Evolutionary conservation across 2,329 filamentous ascomycete species (phyloP).

Genomic region (Thielaviopsis euricoi): DNA sequence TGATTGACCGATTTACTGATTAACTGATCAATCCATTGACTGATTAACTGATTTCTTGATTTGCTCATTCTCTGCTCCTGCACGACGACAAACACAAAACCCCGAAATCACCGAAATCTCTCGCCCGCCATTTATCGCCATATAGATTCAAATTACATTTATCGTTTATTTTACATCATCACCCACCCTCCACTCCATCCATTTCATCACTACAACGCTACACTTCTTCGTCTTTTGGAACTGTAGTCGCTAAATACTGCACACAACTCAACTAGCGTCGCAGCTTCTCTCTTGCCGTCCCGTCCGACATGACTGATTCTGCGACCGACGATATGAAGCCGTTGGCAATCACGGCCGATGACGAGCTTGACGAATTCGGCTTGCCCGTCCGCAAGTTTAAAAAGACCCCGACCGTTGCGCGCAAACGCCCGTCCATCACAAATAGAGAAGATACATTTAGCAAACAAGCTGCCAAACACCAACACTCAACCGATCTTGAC

Average conservation of each 20-base stretch:
- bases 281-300: background rate
- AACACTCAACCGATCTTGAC: background rate
- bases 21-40: too few relatives aligned
- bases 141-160: background rate
- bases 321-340: slow-evolving; percentile 11
- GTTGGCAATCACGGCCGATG: slow-evolving; percentile 9
- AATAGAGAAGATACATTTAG: background rate
- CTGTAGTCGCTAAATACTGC: background rate
- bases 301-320: background rate
- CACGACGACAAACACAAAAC: background rate
- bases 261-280: background rate
- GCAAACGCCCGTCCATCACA: background rate
- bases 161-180: too few relatives aligned
- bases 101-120: background rate
- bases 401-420: slow-evolving; percentile 7
- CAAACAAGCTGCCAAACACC: background rate
- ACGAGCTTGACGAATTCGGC: slow-evolving; percentile 54
- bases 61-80: background rate
- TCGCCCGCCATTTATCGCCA: too few relatives aligned
- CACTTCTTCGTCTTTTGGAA: too few relatives aligned
- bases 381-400: slow-evolving; percentile 34
- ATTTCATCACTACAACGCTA: background rate
- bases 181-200: too few relatives aligned
- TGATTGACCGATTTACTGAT: background rate
- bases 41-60: too few relatives aligned